Evolutionary conservation across 1,284 basidiomycete genomes (phyloP).

Genomic region (Austropuccinia psidii): DNA sequence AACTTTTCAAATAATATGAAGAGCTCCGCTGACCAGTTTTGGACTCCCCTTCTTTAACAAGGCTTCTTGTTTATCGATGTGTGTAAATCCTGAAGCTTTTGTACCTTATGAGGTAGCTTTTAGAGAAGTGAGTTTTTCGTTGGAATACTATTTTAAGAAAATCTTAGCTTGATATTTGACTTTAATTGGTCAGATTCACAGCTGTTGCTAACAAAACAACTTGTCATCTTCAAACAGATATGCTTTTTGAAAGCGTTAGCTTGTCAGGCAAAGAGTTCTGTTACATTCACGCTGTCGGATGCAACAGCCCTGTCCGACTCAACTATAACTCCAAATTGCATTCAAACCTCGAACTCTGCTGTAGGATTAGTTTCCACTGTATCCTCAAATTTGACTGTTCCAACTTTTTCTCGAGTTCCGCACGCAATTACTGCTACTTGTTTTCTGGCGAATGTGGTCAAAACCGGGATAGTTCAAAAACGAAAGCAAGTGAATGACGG

Average conservation of each 20-base stretch:
- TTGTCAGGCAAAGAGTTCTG: not conserved
- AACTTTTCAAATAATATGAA: not conserved
- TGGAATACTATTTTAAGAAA: not conserved
- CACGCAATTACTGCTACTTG: not conserved
- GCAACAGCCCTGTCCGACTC: no score
- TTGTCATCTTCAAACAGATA: not conserved
- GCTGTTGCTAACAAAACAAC: not conserved
- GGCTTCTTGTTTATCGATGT: constrained; percentile 10
- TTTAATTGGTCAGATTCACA: not conserved
- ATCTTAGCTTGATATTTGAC: not conserved
- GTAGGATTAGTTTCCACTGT: not conserved
- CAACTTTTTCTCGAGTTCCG: not conserved
- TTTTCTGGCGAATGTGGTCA: not conserved
- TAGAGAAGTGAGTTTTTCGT: not conserved
- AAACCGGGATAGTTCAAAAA: no score
- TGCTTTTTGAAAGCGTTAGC: not conserved
- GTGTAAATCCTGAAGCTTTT: not conserved
- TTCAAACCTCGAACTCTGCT: not conserved
- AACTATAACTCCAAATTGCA: no score
- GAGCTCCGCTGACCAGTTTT: not conserved
- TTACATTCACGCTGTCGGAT: no score
- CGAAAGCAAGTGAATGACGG: no score
- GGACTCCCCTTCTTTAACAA: not conserved
- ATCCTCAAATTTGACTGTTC: not conserved
- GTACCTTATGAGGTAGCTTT: not conserved